Percentiles rank a stretch among this genome's conserved stretches.
phyloP scores from a whole-genome alignment of 495 filamentous ascomycete genomes.

The Penicillium maclennaniae region DNA sequence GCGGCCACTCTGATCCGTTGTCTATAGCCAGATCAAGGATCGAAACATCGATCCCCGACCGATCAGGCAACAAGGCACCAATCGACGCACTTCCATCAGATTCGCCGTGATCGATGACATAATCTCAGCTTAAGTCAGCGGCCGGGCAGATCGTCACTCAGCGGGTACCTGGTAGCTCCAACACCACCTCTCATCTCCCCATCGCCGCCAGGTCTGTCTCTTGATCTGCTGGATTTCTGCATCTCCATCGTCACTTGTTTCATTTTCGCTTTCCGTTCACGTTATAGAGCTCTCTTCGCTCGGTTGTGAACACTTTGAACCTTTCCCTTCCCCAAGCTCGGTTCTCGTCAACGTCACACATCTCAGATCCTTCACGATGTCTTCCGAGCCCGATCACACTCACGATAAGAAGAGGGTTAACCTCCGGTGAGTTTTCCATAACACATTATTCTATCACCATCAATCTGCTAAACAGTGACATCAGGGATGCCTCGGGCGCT shows the following conservation, averaged over 20 bases:
- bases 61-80: conserved; percentile 24
- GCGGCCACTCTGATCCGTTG: too few species aligned
- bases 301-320: conserved; percentile 17
- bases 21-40: neutral
- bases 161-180: conserved; percentile 37
- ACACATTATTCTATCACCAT: conserved; percentile 4
- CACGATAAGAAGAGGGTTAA: conserved; percentile 84
- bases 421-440: conserved; percentile 63
- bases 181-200: conserved; percentile 20
- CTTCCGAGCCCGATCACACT: conserved; percentile 65
- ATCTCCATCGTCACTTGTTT: conserved; percentile 17
- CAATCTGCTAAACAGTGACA: conserved; percentile 33
- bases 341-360: conserved; percentile 22
- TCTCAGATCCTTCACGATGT: conserved; percentile 28
- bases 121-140: conserved; percentile 41
- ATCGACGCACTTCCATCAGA: conserved; percentile 42
- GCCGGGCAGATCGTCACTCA: conserved; percentile 36
- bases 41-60: neutral
- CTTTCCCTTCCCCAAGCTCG: conserved; percentile 19
- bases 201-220: conserved; percentile 16
- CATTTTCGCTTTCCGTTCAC: neutral
- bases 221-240: conserved; percentile 19
- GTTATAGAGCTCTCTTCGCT: conserved; percentile 8
- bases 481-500: conserved; percentile 82
- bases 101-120: conserved; percentile 38